Base-by-base conservation (phyloP, 495 filamentous ascomycete genomes). In the Margaritispora aquatica region DNA sequence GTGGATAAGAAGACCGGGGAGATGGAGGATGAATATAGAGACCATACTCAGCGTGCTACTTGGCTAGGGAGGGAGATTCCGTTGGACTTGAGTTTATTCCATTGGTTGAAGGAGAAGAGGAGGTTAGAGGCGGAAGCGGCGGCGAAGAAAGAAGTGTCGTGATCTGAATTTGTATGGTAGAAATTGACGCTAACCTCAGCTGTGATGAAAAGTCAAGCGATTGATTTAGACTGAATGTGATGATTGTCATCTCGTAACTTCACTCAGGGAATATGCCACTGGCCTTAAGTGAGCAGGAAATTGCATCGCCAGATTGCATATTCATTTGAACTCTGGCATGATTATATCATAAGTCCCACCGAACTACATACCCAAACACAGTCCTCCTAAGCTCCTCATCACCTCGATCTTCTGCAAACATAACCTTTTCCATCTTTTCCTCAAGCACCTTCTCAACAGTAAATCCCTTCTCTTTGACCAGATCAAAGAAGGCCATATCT, bases 401-500 rank as follows among this genome's bases (percentile, higher is more conserved):
- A 51, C 92, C 93, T 10, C 79, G 82, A 69, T 97, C 92, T 63
- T 89, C 77, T 69, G 92, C 87, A 77, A 97, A 96, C 77, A 97
- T 82, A 54, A 91, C 87, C 59, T 82, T 80, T 23, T 89, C 88
- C 85, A 91, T 82, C 62, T 87, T 77, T 73, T 86, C 83, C 75
- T 96, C 89, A 51, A 92, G 74, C 26, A 95, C 76, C 76, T 92
- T 89, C 56, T 81, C 83, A 13, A 95, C 90, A 2, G 61, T 68
- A 58, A 96, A 88, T 0, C 90, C 91, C 44, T 67, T 73, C 55
- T 81, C 76, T 58, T 81, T 74, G 1, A 85, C 87, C 48, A 89
- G 64, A 23, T 90, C 85, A 66, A 97, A 96, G 74, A 97, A 96
- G 5, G 76, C 80, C 68, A 96, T 75, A 63, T 96, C 94, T 71